Percentiles rank a stretch among this genome's conserved stretches.
phyloP scores from a whole-genome alignment of 139 green algal species.

The Chloropicon primus region DNA sequence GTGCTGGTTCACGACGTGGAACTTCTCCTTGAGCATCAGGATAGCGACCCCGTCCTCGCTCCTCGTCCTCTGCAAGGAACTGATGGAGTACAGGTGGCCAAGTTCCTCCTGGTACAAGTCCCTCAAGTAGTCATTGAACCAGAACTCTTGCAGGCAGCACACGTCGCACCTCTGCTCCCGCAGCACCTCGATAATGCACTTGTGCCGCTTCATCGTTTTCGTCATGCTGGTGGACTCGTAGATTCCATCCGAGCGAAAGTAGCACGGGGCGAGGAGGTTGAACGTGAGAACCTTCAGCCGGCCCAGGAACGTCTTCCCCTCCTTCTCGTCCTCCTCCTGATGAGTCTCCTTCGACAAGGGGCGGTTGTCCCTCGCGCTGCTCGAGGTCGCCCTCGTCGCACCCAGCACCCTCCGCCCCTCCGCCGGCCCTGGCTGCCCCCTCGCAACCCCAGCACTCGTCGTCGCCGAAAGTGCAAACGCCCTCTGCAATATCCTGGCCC shows the following conservation, averaged over 20 bases:
- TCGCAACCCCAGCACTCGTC: background rate
- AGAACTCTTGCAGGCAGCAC: background rate
- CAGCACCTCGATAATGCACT: background rate
- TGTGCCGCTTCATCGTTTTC: background rate
- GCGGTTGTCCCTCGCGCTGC: too few relatives aligned
- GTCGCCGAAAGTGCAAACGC: background rate
- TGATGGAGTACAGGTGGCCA: background rate
- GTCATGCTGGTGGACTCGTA: background rate
- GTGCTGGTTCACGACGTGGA: background rate
- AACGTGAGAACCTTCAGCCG: background rate
- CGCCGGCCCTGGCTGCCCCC: background rate
- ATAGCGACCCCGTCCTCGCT: background rate
- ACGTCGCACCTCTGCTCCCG: background rate
- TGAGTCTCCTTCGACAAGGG: background rate
- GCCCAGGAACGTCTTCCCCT: background rate
- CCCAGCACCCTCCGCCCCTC: background rate
- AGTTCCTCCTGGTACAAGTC: background rate
- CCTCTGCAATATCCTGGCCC: background rate
- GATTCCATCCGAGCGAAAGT: background rate
- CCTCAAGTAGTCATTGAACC: background rate
- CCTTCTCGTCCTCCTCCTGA: background rate
- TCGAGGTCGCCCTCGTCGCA: too few relatives aligned
- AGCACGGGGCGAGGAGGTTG: background rate
- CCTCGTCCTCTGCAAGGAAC: background rate
- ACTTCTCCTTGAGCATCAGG: background rate